A percentile compares a stretch with the other conserved stretches of the same genome.
Conservation (phyloP, 2,329 filamentous ascomycete species). For the Apiospora pterosperma region DNA sequence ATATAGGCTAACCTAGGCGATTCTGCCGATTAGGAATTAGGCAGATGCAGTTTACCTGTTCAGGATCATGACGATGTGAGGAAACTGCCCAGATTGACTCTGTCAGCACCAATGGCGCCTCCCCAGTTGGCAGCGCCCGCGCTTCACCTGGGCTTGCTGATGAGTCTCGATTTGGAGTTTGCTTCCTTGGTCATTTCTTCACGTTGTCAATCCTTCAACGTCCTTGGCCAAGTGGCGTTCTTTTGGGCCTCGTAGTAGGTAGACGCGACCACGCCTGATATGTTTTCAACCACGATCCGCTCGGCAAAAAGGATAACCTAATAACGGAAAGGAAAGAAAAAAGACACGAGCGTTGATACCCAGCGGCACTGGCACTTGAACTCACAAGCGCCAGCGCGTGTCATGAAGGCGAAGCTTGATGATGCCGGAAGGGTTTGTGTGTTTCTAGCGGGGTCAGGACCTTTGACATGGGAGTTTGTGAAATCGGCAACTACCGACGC, state of each 20-base stretch:
- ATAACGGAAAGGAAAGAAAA: background rate
- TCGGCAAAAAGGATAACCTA: background rate
- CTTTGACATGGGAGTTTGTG: too few relatives aligned
- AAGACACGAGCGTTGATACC: background rate
- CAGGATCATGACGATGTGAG: too few relatives aligned
- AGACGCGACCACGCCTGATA: background rate
- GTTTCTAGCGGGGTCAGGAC: too few relatives aligned
- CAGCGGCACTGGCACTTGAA: background rate
- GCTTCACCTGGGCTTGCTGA: background rate
- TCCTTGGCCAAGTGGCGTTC: background rate
- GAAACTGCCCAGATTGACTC: background rate
- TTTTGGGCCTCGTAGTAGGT: background rate
- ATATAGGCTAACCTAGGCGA: too few relatives aligned
- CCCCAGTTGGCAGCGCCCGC: background rate
- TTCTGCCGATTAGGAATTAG: background rate
- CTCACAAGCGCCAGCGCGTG: background rate
- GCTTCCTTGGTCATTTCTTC: background rate
- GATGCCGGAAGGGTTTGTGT: too few relatives aligned
- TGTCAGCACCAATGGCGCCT: background rate
- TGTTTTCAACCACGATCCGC: background rate
- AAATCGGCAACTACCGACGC: too few relatives aligned
- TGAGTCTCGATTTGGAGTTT: background rate
- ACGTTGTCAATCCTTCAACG: background rate
- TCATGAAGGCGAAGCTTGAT: too few relatives aligned
- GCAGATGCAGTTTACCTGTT: too few relatives aligned